phyloP scores from a whole-genome alignment of 805 yeast genomes.

The Pichia nakasei region DNA sequence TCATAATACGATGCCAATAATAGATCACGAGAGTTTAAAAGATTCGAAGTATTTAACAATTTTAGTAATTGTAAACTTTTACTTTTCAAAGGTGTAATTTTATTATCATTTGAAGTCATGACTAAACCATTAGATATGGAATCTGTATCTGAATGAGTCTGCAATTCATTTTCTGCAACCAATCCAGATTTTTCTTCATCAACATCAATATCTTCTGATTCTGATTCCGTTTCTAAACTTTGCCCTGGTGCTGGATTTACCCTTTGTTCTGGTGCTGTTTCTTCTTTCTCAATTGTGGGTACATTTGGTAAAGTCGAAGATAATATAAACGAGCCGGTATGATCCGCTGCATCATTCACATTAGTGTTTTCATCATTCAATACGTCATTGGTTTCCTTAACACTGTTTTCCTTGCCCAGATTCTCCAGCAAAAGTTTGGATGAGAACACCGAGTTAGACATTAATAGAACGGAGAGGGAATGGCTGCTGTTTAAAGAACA shows the following conservation, averaged over 20 bases:
- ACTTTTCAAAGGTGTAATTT: background rate
- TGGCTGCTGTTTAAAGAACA: no score
- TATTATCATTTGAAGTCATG: background rate
- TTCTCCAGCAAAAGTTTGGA: background rate
- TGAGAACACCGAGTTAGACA: background rate
- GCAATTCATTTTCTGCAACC: no score
- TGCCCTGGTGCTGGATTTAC: no score
- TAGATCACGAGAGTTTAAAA: constrained; percentile 16
- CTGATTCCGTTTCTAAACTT: background rate
- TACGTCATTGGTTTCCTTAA: no score
- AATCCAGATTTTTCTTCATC: background rate
- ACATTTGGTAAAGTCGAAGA: constrained; percentile 1
- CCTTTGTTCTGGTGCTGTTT: no score
- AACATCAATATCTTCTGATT: background rate
- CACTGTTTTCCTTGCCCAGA: background rate
- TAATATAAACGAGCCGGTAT: background rate
- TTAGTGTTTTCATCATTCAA: background rate
- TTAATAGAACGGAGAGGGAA: no score
- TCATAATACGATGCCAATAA: constrained; percentile 7
- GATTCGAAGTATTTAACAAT: constrained; percentile 22
- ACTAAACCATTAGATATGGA: background rate
- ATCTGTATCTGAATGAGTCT: background rate
- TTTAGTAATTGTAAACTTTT: constrained; percentile 14
- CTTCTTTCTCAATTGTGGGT: background rate
- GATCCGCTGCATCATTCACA: background rate